Evolutionary conservation across 2,329 filamentous ascomycete genomes (phyloP), one percentile per base, ranked within the genome.

Genomic region (Leptoxyphium fumago): DNA sequence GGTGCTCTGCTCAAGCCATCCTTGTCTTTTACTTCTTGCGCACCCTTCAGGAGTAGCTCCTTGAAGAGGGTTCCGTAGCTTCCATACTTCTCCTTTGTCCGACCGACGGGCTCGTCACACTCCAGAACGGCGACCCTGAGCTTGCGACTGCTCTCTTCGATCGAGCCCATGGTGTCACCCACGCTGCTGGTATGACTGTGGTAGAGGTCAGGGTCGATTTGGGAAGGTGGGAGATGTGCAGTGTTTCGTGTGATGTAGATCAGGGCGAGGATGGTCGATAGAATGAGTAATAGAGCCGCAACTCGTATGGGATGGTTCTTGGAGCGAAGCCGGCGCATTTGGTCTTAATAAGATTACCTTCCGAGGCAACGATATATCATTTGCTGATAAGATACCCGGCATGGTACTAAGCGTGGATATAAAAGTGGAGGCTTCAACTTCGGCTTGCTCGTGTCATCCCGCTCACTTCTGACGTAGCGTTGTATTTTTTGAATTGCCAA

Each of bases 41-140:
- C 73, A 5, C 69, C 70, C n/a, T 64, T 65, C 45, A 70, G 59
- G 5, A 77, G 67, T 36, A 71, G 63, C 14, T 65, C 65, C 47
- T 68, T 65, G 53, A 79, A 70, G 38, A 73, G 73, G 49, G 77
- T 80, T 48, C 78, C 76, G 64, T 94, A 95, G 47, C 72, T 72
- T 42, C 77, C 75, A 63, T 82, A 87, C 55, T 76, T 76, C 44
- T 71, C 71, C 44, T 74, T 67, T 32, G 81, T 75, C 38, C 73
- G 64, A 1, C 77, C 73, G 41, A 82, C 70, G 1, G 86, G 86
- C 1, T 76, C 83, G 64, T 94, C 89, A 68, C 84, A 82, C 70
- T 94, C 85, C 52, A 96, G 78, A 53, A 96, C 74, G 40, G 88
- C 87, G 63, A 95, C 81, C 45, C 84, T 81, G 52, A 89, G 66